Percentiles rank a stretch among this genome's conserved stretches.
These are phyloP conservation scores for Blastobotrys buckinghamii DNA, from an alignment of 1,139 yeast species.

Conservation along the genomic window DNA sequence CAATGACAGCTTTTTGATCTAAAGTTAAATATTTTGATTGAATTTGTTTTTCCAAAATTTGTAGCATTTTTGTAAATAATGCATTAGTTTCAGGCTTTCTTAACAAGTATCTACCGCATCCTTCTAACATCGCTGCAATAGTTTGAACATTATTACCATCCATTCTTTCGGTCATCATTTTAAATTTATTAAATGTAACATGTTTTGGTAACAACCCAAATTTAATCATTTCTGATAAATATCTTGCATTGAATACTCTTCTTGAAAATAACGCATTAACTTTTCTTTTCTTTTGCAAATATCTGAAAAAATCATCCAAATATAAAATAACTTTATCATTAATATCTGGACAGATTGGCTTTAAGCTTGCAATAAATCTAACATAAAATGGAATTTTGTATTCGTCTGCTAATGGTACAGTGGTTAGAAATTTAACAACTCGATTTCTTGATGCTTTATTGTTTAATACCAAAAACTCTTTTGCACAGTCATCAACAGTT, in stretches of 20 bases:
- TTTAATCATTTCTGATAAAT: conserved; percentile 70
- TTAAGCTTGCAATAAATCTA: conserved; percentile 61
- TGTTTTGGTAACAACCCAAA: conserved; percentile 70
- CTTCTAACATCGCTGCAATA: conserved; percentile 56
- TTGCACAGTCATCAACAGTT: conserved; percentile 52
- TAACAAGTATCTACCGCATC: conserved; percentile 63
- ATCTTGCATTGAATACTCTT: conserved; percentile 49
- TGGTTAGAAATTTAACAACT: conserved; percentile 48
- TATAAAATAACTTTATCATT: conserved; percentile 50
- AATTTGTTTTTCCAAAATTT: conserved; percentile 47
- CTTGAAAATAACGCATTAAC: conserved; percentile 21
- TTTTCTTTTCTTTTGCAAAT: conserved; percentile 22
- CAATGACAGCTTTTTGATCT: conserved; percentile 55
- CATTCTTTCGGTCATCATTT: conserved; percentile 39
- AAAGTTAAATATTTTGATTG: conserved; percentile 47
- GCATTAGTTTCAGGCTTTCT: conserved; percentile 55
- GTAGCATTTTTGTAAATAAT: conserved; percentile 60
- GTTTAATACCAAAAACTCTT: conserved; percentile 53
- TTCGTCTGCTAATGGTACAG: conserved; percentile 25
- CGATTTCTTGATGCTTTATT: conserved; percentile 71
- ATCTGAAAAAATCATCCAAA: conserved; percentile 40
- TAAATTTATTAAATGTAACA: conserved; percentile 64
- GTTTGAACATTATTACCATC: conserved; percentile 21
- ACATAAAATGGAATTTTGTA: conserved; percentile 44
- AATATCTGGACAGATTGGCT: conserved; percentile 44